Conservation (phyloP, 2,329 filamentous ascomycete species). For the Apiospora pterosperma region DNA sequence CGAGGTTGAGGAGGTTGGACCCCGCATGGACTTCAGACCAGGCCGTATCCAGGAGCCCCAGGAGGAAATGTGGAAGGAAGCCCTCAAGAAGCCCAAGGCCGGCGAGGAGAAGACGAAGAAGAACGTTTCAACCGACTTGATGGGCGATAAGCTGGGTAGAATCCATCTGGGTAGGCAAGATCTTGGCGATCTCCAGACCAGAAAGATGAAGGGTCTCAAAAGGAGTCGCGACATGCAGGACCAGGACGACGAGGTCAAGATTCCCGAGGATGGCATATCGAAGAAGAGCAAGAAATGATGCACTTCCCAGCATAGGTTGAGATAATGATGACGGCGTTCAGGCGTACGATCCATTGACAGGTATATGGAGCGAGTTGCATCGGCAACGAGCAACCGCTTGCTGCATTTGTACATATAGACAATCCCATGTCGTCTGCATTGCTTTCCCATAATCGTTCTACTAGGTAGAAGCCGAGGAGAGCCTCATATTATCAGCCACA, state of each 20-base stretch:
- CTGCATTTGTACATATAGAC: background rate
- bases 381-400: background rate
- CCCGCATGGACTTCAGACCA: slow-evolving; percentile 71
- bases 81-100: slow-evolving; percentile 79
- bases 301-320: background rate
- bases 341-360: background rate
- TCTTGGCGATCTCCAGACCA: slow-evolving; percentile 80
- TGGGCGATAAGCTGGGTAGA: slow-evolving; percentile 94
- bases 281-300: slow-evolving; percentile 34
- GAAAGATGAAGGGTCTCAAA: slow-evolving; percentile 99
- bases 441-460: background rate
- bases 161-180: slow-evolving; percentile 92
- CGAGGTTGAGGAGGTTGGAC: slow-evolving; percentile 93
- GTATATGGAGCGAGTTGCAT: background rate
- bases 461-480: background rate
- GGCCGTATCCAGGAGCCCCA: slow-evolving; percentile 80
- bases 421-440: background rate
- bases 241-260: slow-evolving; percentile 49
- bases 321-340: background rate
- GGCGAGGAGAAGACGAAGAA: slow-evolving; percentile 82
- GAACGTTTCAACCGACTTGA: slow-evolving; percentile 86
- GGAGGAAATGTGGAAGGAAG: slow-evolving; percentile 77
- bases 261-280: slow-evolving; percentile 39
- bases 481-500: too few species aligned
- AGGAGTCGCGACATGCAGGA: slow-evolving; percentile 63